A percentile compares a stretch with the other conserved stretches of the same genome.
phyloP scores from a whole-genome alignment of 495 filamentous ascomycete genomes.

The Penicillium flavigenum region DNA sequence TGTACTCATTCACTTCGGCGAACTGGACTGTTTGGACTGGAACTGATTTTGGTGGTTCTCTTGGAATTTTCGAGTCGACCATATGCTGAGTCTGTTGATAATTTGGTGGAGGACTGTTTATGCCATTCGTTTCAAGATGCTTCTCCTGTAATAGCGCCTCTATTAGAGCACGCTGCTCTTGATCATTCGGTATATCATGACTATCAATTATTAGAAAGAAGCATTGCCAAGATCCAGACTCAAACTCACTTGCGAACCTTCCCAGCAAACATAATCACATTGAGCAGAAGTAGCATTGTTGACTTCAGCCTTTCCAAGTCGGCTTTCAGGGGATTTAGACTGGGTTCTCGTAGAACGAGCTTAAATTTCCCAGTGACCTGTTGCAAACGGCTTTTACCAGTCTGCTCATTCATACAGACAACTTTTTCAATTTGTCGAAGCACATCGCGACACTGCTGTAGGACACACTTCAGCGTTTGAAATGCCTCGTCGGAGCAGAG shows the following conservation, averaged over 20 bases:
- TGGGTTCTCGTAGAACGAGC: conserved; percentile 25
- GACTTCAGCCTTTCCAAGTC: conserved; percentile 40
- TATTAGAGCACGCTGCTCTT: conserved; percentile 17
- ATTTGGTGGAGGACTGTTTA: background rate
- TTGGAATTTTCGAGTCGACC: background rate
- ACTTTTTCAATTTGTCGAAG: conserved; percentile 31
- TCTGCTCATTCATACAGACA: conserved; percentile 12
- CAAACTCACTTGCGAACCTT: conserved; percentile 21
- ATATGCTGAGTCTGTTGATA: background rate
- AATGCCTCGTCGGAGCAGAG: conserved; percentile 31
- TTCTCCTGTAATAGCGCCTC: conserved; percentile 5
- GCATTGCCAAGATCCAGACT: background rate
- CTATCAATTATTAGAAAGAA: conserved; percentile 1
- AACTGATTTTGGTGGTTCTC: background rate
- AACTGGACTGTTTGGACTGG: background rate
- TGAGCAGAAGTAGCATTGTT: conserved; percentile 36
- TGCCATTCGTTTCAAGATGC: background rate
- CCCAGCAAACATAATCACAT: conserved; percentile 39
- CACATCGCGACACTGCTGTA: conserved; percentile 28
- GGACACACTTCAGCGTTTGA: conserved; percentile 17
- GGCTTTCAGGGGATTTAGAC: conserved; percentile 25
- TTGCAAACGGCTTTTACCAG: conserved; percentile 16
- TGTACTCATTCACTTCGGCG: conserved; percentile 12
- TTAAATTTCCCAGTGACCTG: conserved; percentile 17
- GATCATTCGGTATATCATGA: conserved; percentile 3